phyloP scores from a whole-genome alignment of 2,329 filamentous ascomycete species.

The Parasarocladium wereldwijsianum region DNA sequence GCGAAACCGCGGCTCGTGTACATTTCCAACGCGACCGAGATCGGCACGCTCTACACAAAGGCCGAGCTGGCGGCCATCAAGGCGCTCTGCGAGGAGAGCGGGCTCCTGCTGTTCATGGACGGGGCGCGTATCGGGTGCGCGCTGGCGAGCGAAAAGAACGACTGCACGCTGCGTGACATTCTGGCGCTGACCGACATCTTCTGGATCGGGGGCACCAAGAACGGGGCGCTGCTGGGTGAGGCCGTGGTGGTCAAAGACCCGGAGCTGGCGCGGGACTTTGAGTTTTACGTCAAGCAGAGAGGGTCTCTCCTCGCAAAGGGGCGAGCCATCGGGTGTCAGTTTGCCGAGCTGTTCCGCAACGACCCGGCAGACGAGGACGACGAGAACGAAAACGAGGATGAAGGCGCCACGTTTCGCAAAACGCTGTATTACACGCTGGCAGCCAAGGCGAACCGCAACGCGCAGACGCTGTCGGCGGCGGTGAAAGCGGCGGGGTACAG shows the following conservation, averaged over 20 bases:
- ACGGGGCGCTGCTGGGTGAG: constrained; percentile 33
- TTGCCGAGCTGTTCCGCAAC: constrained; percentile 28
- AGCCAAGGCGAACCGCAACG: constrained; percentile 26
- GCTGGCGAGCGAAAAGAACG: constrained; percentile 24
- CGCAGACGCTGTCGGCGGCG: constrained; percentile 25
- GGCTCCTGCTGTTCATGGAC: constrained; percentile 29
- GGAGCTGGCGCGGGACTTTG: constrained; percentile 27
- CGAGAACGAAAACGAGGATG: not conserved
- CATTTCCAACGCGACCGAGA: constrained; percentile 35
- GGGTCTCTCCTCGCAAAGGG: constrained; percentile 34
- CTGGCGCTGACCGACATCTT: constrained; percentile 34
- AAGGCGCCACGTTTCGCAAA: no score
- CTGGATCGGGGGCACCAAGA: constrained; percentile 39
- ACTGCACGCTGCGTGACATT: constrained; percentile 25
- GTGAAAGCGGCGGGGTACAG: constrained; percentile 25
- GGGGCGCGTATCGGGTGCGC: constrained; percentile 30
- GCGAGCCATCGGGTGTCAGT: constrained; percentile 32
- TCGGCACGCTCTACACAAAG: constrained; percentile 31
- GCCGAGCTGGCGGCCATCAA: constrained; percentile 26
- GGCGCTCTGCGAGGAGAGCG: constrained; percentile 22
- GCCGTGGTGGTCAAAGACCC: constrained; percentile 31
- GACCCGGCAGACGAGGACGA: not conserved
- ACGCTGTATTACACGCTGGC: constrained; percentile 32
- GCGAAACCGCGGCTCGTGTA: constrained; percentile 35
- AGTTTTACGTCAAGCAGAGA: constrained; percentile 36